phyloP scores from a whole-genome alignment of 2,329 filamentous ascomycete genomes.

The Dothistroma pini region DNA sequence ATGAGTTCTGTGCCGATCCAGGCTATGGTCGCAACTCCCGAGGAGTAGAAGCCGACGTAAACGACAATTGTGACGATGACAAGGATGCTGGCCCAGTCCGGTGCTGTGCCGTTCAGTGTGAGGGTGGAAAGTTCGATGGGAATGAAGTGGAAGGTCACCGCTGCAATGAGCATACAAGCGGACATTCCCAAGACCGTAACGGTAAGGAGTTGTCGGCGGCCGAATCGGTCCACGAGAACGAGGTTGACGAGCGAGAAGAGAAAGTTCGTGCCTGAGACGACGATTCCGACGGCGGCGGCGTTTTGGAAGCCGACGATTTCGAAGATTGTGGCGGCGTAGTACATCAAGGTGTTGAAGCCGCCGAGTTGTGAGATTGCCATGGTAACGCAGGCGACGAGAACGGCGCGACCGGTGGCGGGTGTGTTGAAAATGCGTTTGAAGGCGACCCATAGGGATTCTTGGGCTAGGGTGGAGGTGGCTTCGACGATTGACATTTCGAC shows the following conservation, averaged over 20 bases:
- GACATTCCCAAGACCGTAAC: conserved; percentile 47
- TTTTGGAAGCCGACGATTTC: conserved; percentile 50
- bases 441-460: conserved; percentile 39
- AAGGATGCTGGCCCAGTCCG: conserved; percentile 37
- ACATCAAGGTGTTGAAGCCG: conserved; percentile 45
- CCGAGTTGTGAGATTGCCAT: conserved; percentile 51
- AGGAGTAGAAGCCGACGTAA: conserved; percentile 45
- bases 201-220: conserved; percentile 45
- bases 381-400: conserved; percentile 48
- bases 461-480: conserved; percentile 41
- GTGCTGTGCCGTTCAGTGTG: conserved; percentile 34
- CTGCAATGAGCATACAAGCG: conserved; percentile 41
- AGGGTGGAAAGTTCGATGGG: conserved; percentile 45
- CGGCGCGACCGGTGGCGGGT: conserved; percentile 45
- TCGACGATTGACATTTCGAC: conserved; percentile 42
- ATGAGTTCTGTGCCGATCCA: conserved; percentile 50
- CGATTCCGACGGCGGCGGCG: conserved; percentile 45
- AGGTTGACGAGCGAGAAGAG: conserved; percentile 50
- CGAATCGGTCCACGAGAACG: conserved; percentile 45
- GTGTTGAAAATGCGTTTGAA: conserved; percentile 47
- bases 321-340: conserved; percentile 45
- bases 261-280: conserved; percentile 48
- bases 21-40: conserved; percentile 46
- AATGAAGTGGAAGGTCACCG: conserved; percentile 47
- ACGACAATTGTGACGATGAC: conserved; percentile 45